phyloP scores from a whole-genome alignment of 306 rosid genomes.

The Hippophae tibetana region DNA sequence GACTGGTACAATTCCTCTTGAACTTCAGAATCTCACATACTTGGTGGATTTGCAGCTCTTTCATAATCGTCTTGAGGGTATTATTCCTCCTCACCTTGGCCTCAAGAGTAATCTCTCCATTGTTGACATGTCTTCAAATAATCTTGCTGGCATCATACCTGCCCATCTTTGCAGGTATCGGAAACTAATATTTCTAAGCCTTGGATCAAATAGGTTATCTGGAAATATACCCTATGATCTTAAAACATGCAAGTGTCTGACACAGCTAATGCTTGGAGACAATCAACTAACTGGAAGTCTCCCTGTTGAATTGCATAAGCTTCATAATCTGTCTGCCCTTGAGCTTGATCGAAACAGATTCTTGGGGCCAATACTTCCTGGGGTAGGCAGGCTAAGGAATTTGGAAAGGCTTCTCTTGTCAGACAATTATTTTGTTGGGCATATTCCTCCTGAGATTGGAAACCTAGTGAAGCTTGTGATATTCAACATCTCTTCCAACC shows the following conservation, averaged over 20 bases:
- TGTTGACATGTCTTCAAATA: conserved; percentile 59
- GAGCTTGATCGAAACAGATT: conserved; percentile 50
- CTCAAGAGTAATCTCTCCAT: conserved; percentile 37
- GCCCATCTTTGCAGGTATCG: conserved; percentile 44
- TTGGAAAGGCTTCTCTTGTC: conserved; percentile 62
- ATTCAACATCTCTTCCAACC: conserved; percentile 56
- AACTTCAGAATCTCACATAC: conserved; percentile 50
- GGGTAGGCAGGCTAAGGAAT: conserved; percentile 38
- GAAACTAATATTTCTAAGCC: conserved; percentile 55
- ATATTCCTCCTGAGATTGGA: conserved; percentile 56
- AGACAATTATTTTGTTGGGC: conserved; percentile 44
- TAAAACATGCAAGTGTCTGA: conserved; percentile 54
- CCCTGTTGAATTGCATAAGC: conserved; percentile 46
- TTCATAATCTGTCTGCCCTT: conserved; percentile 61
- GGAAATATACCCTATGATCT: conserved; percentile 59
- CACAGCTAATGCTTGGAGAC: conserved; percentile 66
- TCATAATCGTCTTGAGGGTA: conserved; percentile 60
- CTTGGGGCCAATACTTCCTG: conserved; percentile 41
- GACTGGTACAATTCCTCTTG: conserved; percentile 55
- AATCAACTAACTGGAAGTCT: conserved; percentile 51
- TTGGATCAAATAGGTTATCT: conserved; percentile 56
- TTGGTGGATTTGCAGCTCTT: conserved; percentile 64
- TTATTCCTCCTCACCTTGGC: conserved; percentile 62
- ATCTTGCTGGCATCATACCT: conserved; percentile 57
- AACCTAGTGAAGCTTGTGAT: conserved; percentile 43